A percentile compares a stretch with the other conserved stretches of the same genome.
Evolutionary conservation across 805 yeast genomes (phyloP).

Genomic region (Yarrowia osloensis): DNA sequence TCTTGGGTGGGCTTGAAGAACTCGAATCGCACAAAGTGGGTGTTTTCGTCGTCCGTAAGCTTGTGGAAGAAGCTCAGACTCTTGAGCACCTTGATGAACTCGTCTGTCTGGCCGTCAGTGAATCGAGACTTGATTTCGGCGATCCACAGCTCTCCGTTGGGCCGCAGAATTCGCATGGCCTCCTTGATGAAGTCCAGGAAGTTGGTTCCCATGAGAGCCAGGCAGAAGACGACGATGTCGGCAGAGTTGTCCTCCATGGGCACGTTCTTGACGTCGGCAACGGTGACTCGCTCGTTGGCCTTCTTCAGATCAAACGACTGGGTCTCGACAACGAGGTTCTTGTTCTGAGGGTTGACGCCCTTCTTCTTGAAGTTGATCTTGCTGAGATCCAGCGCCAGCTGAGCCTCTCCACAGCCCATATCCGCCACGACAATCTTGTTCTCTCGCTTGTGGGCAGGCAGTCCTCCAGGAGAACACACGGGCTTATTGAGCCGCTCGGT

Average conservation of each 20-base stretch:
- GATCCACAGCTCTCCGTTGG: constrained; percentile 94
- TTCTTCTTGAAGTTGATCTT: constrained; percentile 45
- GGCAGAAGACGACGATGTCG: constrained; percentile 86
- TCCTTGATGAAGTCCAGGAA: constrained; percentile 89
- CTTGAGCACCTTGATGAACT: constrained; percentile 77
- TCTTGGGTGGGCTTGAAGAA: constrained; percentile 83
- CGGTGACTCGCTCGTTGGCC: constrained; percentile 87
- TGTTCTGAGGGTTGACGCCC: constrained; percentile 15
- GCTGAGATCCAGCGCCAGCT: constrained; percentile 67
- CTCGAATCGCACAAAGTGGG: constrained; percentile 94
- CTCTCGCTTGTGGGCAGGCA: constrained; percentile 57
- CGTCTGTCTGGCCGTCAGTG: constrained; percentile 56
- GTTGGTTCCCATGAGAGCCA: constrained; percentile 97
- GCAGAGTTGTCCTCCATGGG: constrained; percentile 81
- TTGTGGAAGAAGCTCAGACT: constrained; percentile 83
- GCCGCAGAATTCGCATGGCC: constrained; percentile 82
- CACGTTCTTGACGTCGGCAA: constrained; percentile 92
- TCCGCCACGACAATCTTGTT: constrained; percentile 83
- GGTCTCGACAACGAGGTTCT: constrained; percentile 50
- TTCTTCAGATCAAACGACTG: constrained; percentile 91
- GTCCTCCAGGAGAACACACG: constrained; percentile 95
- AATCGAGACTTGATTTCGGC: constrained; percentile 96
- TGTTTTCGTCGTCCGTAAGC: constrained; percentile 80
- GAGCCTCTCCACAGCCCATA: constrained; percentile 99
- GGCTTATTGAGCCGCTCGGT: constrained; percentile 53